These are phyloP conservation scores for Thermomucor indicae-seudaticae DNA, from an alignment of 371 early-diverging fungal genomes.

Conservation along the genomic window DNA sequence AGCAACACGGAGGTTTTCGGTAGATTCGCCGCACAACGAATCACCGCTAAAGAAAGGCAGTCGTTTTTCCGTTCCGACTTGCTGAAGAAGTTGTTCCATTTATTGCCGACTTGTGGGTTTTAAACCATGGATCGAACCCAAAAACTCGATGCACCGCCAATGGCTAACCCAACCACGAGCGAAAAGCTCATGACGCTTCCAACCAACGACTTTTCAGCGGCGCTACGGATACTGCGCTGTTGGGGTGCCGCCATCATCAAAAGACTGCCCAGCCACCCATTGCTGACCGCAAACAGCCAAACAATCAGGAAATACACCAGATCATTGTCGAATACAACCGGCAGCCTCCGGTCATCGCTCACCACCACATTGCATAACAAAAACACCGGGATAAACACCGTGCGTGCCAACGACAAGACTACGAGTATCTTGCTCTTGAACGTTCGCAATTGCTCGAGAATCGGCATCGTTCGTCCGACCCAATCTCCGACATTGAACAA, in stretches of 20 bases:
- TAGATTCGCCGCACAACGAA: constrained; percentile 8
- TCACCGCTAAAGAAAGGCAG: background rate
- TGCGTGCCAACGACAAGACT: constrained; percentile 41
- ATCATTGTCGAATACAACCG: constrained; percentile 60
- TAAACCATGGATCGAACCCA: constrained; percentile 46
- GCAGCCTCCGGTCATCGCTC: constrained; percentile 35
- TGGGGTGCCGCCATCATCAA: constrained; percentile 78
- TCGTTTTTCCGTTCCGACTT: background rate
- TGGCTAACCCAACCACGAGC: constrained; percentile 64
- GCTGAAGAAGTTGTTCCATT: background rate
- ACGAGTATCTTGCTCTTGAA: constrained; percentile 39
- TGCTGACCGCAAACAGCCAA: constrained; percentile 60
- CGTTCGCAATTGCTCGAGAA: constrained; percentile 27
- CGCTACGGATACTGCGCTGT: constrained; percentile 29
- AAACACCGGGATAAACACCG: constrained; percentile 67
- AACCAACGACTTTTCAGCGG: constrained; percentile 49
- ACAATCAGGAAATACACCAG: constrained; percentile 55
- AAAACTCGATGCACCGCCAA: constrained; percentile 64
- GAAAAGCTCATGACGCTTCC: constrained; percentile 71
- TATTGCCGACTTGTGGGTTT: constrained; percentile 7
- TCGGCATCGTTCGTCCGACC: constrained; percentile 58
- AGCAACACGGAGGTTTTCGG: constrained; percentile 15
- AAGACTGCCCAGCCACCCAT: constrained; percentile 69
- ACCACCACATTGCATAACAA: constrained; percentile 64
- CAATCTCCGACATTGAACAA: constrained; percentile 76